These are phyloP conservation scores for Amoebophrya sp. DNA, from an alignment of 169 alveolate species.

Conservation along the genomic window DNA sequence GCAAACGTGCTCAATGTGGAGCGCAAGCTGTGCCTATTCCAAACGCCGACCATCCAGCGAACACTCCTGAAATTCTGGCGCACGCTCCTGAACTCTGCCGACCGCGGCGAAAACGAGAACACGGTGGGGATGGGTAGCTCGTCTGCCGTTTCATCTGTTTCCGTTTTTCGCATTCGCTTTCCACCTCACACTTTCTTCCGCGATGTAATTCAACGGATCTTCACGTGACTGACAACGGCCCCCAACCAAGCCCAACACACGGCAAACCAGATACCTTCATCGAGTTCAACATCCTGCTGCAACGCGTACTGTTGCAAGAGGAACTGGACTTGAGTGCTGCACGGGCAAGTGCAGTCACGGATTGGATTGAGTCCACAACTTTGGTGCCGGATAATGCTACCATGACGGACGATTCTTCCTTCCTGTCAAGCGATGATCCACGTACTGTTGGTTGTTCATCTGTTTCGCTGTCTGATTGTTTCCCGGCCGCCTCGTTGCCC, in stretches of 20 bases:
- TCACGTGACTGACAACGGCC: too few species aligned
- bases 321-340: not conserved
- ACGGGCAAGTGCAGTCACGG: not conserved
- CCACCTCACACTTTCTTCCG: not conserved
- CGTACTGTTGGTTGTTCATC: too few species aligned
- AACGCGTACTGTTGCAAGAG: not conserved
- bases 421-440: not conserved
- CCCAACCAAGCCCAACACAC: too few species aligned
- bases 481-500: too few species aligned
- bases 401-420: too few species aligned
- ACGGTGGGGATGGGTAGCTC: not conserved
- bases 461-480: too few species aligned
- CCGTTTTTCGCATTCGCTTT: too few species aligned
- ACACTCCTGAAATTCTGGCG: not conserved
- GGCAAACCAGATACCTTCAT: not conserved
- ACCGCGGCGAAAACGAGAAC: not conserved
- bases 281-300: not conserved
- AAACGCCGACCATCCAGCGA: not conserved
- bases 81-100: not conserved
- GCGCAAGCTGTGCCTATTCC: not conserved
- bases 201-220: not conserved
- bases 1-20: not conserved
- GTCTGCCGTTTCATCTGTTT: too few species aligned
- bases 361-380: not conserved
- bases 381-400: not conserved